Conservation (phyloP, 2,329 filamentous ascomycete species). For the Thielaviopsis musarum region DNA sequence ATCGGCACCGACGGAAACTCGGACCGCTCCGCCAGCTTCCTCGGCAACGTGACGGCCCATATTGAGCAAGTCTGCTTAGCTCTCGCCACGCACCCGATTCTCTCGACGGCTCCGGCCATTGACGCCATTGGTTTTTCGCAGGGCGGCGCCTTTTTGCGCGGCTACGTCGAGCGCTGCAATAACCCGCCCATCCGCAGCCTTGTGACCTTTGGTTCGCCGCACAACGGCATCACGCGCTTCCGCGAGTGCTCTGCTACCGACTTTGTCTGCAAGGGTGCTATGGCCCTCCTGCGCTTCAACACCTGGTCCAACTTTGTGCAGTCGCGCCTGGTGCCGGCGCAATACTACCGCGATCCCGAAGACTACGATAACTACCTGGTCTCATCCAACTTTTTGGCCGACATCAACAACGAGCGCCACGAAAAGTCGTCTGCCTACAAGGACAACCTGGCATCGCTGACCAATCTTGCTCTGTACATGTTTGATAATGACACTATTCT, state of each 20-base stretch:
- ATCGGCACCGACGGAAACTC: slow-evolving; percentile 46
- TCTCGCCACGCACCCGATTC: slow-evolving; percentile 57
- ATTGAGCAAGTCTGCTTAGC: slow-evolving; percentile 61
- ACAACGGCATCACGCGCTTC: slow-evolving; percentile 82
- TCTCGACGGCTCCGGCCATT: slow-evolving; percentile 65
- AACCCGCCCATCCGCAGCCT: slow-evolving; percentile 56
- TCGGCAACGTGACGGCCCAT: slow-evolving; percentile 76
- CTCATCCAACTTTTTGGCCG: slow-evolving; percentile 74
- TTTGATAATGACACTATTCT: slow-evolving; percentile 77
- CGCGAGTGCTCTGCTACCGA: slow-evolving; percentile 54
- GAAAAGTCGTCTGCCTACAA: slow-evolving; percentile 61
- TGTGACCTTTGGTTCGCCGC: slow-evolving; percentile 78
- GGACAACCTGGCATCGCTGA: slow-evolving; percentile 48
- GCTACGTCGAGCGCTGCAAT: slow-evolving; percentile 78
- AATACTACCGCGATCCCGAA: slow-evolving; percentile 70
- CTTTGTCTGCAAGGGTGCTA: slow-evolving; percentile 65
- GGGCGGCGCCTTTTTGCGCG: slow-evolving; percentile 90
- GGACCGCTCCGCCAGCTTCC: slow-evolving; percentile 74
- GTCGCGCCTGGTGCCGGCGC: slow-evolving; percentile 67
- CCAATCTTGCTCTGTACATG: slow-evolving; percentile 75
- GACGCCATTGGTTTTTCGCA: slow-evolving; percentile 93
- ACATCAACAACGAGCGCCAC: slow-evolving; percentile 83
- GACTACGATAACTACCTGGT: slow-evolving; percentile 60
- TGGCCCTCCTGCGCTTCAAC: slow-evolving; percentile 60
- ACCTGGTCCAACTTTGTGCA: slow-evolving; percentile 72